Conservation (phyloP, 441 rosid genomes). For the Arabidopsis lyrata region DNA sequence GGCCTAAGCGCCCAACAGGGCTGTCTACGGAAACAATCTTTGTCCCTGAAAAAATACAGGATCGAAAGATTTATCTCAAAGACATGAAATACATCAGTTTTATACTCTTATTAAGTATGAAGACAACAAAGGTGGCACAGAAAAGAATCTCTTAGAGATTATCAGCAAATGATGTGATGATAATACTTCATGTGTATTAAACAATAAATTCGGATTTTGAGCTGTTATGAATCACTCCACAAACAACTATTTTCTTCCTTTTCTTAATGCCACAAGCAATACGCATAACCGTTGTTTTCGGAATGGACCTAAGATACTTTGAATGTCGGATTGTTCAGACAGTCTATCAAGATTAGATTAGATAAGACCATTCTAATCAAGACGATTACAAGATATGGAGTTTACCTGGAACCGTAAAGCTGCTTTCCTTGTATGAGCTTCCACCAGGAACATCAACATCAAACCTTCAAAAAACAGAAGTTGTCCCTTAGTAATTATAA, state of each 20-base stretch:
- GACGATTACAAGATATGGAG: constrained; percentile 14
- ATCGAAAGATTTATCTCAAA: constrained; percentile 20
- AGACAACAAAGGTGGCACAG: background rate
- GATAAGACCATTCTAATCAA: background rate
- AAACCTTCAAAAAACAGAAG: constrained; percentile 59
- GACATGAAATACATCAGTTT: constrained; percentile 13
- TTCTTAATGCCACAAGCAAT: background rate
- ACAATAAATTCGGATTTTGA: background rate
- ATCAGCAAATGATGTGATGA: background rate
- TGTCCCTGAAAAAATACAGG: constrained; percentile 54
- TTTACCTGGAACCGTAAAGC: constrained; percentile 90
- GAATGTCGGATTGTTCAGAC: background rate
- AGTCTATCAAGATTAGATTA: background rate
- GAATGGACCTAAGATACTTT: background rate
- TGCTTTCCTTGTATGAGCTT: constrained; percentile 82
- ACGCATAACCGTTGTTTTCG: background rate
- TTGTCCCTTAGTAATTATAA: constrained; percentile 3
- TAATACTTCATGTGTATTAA: background rate
- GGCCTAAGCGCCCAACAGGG: constrained; percentile 85
- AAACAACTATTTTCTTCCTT: background rate
- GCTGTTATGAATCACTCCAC: background rate
- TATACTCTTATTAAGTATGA: background rate
- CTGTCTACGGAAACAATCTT: constrained; percentile 80
- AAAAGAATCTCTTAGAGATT: background rate
- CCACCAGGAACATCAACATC: constrained; percentile 98